phyloP scores from a whole-genome alignment of 2,329 filamentous ascomycete species.

The Calonectria montana region DNA sequence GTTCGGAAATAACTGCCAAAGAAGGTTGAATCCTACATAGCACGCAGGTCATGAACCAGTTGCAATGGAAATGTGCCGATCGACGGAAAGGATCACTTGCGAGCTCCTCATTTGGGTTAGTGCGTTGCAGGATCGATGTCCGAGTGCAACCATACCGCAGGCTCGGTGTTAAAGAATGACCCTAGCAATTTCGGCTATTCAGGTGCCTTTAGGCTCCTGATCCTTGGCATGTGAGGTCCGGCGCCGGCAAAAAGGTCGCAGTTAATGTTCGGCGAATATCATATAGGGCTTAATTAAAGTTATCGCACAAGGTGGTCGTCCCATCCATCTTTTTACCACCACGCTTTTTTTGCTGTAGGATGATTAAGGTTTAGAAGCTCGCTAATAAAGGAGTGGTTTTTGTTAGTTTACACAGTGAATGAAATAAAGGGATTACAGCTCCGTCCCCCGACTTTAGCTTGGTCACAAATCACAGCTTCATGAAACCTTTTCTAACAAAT shows the following conservation, averaged over 20 bases:
- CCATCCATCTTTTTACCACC: neutral
- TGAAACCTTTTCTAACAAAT: too few species aligned
- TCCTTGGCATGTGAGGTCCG: neutral
- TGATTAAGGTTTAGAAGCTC: too few species aligned
- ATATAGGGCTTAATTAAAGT: neutral
- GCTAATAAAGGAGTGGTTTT: neutral
- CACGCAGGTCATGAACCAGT: slow-evolving; percentile 8
- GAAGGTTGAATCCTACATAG: neutral
- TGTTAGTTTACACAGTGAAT: too few species aligned
- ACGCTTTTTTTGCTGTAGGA: neutral
- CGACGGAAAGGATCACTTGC: neutral
- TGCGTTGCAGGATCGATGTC: neutral
- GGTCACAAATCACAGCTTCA: too few species aligned
- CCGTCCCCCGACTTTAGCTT: too few species aligned
- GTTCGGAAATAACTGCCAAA: slow-evolving; percentile 10
- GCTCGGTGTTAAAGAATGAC: neutral
- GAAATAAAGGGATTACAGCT: too few species aligned
- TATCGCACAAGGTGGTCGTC: neutral
- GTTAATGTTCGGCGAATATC: neutral
- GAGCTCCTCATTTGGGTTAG: slow-evolving; percentile 14
- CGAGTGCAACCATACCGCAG: neutral
- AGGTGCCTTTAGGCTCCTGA: slow-evolving; percentile 4
- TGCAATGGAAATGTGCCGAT: neutral
- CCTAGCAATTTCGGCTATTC: slow-evolving; percentile 12
- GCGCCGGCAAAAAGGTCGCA: neutral